Conservation (phyloP, 2,329 filamentous ascomycete species). For the Scytalidium sp. region DNA sequence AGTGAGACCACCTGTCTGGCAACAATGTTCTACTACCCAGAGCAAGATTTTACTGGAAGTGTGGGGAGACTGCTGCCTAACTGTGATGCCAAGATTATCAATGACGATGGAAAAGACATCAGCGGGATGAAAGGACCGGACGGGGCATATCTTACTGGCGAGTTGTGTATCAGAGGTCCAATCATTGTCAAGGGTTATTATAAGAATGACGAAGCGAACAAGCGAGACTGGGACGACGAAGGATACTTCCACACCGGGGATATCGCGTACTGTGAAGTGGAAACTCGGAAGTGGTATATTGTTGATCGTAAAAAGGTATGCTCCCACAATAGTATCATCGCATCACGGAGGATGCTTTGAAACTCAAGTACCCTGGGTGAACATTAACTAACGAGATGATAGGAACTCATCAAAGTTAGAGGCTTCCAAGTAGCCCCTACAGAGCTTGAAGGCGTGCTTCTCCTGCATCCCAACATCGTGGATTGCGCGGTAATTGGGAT, state of each 20-base stretch:
- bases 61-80: constrained; percentile 68
- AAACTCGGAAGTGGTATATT: constrained; percentile 61
- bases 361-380: constrained; percentile 14
- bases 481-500: constrained; percentile 63
- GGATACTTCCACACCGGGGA: constrained; percentile 68
- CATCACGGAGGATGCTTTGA: neutral
- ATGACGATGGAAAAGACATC: constrained; percentile 46
- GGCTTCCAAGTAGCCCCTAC: constrained; percentile 41
- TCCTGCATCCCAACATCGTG: constrained; percentile 37
- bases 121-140: constrained; percentile 39
- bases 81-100: constrained; percentile 62
- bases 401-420: constrained; percentile 52
- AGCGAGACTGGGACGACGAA: constrained; percentile 46
- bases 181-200: constrained; percentile 77
- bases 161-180: constrained; percentile 69
- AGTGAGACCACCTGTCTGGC: constrained; percentile 67
- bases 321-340: too few relatives aligned
- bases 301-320: constrained; percentile 64
- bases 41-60: constrained; percentile 39
- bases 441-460: constrained; percentile 36
- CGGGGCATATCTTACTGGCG: constrained; percentile 55
- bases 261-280: constrained; percentile 54
- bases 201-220: constrained; percentile 64
- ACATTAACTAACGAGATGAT: neutral
- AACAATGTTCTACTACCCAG: constrained; percentile 60